These are phyloP conservation scores for Gentiana dahurica DNA, from an alignment of 257 asterid genomes.

Conservation along the genomic window DNA sequence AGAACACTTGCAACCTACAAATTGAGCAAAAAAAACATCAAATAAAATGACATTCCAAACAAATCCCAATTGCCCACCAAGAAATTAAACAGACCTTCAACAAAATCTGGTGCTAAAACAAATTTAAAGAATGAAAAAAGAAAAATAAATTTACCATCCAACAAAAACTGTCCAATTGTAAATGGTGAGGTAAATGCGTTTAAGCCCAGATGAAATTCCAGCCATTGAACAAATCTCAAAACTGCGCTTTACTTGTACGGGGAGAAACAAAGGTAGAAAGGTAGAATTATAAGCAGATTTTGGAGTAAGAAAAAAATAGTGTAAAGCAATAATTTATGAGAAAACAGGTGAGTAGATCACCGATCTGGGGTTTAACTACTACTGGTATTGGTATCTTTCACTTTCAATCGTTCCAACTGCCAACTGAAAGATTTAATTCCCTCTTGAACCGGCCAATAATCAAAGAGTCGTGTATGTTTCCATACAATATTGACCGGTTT, in stretches of 20 bases:
- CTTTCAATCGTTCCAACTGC: constrained; percentile 2
- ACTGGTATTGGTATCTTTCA: not conserved
- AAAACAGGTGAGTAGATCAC: constrained; percentile 9
- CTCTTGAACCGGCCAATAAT: no score
- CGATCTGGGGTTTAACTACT: constrained; percentile 5
- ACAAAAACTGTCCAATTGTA: constrained; percentile 75
- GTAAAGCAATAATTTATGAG: not conserved
- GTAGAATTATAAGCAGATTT: not conserved
- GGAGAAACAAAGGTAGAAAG: not conserved
- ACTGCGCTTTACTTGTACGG: not conserved
- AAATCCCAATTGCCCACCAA: not conserved
- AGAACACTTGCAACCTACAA: constrained; percentile 57
- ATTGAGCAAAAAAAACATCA: constrained; percentile 3
- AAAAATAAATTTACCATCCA: constrained; percentile 47
- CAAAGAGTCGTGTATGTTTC: no score
- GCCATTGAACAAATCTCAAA: constrained; percentile 36
- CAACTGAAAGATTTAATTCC: constrained; percentile 1
- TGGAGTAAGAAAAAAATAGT: not conserved
- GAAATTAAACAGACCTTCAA: constrained; percentile 5
- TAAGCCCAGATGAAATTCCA: constrained; percentile 35
- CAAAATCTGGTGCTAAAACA: not conserved
- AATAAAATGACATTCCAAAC: not conserved
- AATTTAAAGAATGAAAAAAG: not conserved
- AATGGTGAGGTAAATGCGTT: constrained; percentile 55
- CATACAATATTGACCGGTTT: no score